These are phyloP conservation scores for Acanthamoeba royreba DNA, from an alignment of 208 protist species.

Conservation along the genomic window DNA sequence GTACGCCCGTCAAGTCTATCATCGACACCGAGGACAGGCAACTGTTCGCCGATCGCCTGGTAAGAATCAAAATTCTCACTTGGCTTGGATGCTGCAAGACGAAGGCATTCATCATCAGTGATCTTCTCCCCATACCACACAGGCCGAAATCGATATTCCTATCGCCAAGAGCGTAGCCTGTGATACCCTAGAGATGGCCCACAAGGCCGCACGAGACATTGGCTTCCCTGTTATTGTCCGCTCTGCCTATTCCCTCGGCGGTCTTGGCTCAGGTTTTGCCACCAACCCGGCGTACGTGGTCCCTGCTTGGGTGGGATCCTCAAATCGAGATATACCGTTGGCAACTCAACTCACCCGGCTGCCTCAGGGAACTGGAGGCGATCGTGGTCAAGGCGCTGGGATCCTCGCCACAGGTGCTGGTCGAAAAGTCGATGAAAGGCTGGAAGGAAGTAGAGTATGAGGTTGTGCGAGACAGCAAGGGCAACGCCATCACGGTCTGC, in stretches of 20 bases:
- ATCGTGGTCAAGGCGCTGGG: constrained; percentile 79
- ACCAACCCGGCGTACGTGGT: constrained; percentile 52
- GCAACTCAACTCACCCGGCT: neutral
- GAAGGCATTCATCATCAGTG: too few species aligned
- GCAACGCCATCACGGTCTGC: constrained; percentile 99
- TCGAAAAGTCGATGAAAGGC: constrained; percentile 96
- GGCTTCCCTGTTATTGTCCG: constrained; percentile 96
- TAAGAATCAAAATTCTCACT: constrained; percentile 92
- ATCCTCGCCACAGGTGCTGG: constrained; percentile 90
- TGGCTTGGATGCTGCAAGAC: too few species aligned
- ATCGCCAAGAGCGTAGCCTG: constrained; percentile 83
- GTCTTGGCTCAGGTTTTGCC: constrained; percentile 96
- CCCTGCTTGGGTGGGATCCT: neutral
- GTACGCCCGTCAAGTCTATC: constrained; percentile 93
- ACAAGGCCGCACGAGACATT: constrained; percentile 79
- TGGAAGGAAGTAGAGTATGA: constrained; percentile 99
- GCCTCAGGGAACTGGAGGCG: constrained; percentile 45
- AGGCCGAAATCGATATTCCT: neutral
- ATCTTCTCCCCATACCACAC: too few species aligned
- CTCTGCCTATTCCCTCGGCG: constrained; percentile 95
- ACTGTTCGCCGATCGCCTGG: constrained; percentile 93
- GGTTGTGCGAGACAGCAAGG: constrained; percentile 94
- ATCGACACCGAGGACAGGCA: constrained; percentile 95
- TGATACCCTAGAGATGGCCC: constrained; percentile 56
- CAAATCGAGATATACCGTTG: neutral